Percentiles rank a stretch among this genome's conserved stretches.
Conservation (phyloP, 495 filamentous ascomycete genomes). For the Hypoxylon perforatum region DNA sequence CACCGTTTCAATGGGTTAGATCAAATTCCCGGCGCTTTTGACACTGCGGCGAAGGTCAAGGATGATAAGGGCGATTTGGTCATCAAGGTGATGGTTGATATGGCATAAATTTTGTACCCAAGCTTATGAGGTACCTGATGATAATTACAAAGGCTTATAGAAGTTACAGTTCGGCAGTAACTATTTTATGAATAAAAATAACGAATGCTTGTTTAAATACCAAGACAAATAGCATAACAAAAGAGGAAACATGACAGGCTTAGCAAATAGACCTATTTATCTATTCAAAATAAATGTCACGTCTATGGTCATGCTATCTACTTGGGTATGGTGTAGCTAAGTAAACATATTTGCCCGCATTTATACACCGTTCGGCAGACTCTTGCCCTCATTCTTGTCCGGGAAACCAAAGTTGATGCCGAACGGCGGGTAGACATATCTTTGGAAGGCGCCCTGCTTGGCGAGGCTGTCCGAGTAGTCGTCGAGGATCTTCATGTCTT, state of each 20-base stretch:
- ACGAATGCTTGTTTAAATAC: too few species aligned
- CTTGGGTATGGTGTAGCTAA: too few species aligned
- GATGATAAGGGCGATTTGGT: constrained; percentile 64
- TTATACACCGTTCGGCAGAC: constrained; percentile 42
- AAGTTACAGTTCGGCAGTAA: too few species aligned
- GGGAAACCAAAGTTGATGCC: constrained; percentile 82
- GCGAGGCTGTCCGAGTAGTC: constrained; percentile 68
- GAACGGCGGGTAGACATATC: constrained; percentile 84
- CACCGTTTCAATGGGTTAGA: constrained; percentile 66
- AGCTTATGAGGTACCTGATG: too few species aligned
- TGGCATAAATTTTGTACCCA: constrained; percentile 17
- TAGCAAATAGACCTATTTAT: too few species aligned
- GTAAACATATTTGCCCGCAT: too few species aligned
- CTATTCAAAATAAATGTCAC: neutral
- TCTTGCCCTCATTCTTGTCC: constrained; percentile 64
- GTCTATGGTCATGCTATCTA: constrained; percentile 2
- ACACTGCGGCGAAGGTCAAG: constrained; percentile 63
- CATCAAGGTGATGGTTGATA: constrained; percentile 66
- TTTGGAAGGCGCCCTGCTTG: constrained; percentile 68
- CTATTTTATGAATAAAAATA: too few species aligned
- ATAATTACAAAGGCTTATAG: too few species aligned
- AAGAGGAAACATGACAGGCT: too few species aligned
- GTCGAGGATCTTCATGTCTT: constrained; percentile 72
- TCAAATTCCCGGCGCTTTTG: constrained; percentile 58
- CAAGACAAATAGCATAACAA: too few species aligned